Conservation (phyloP, 2,329 filamentous ascomycete species). For the Zasmidium angulare region DNA sequence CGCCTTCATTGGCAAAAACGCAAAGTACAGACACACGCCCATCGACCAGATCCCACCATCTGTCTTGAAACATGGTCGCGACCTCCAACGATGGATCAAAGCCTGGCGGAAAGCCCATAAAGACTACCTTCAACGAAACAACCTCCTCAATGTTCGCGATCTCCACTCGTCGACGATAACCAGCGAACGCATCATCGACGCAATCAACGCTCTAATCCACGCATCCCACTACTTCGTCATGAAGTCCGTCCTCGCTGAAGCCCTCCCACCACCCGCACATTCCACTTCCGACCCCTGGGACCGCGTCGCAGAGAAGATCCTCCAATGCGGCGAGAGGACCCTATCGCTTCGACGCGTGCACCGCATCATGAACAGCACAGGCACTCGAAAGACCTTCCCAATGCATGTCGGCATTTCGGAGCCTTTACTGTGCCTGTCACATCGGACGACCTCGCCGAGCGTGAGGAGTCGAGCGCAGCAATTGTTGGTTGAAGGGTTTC, state of each 20-base stretch:
- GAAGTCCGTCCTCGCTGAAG: not conserved
- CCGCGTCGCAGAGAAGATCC: not conserved
- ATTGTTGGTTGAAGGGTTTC: not conserved
- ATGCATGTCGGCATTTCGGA: not conserved
- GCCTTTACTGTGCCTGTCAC: not conserved
- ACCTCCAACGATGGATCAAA: not conserved
- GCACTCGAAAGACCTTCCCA: not conserved
- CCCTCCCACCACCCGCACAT: not conserved
- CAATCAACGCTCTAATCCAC: not conserved
- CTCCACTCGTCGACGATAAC: not conserved
- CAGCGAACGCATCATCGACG: not conserved
- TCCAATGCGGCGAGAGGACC: not conserved
- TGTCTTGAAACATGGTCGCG: not conserved
- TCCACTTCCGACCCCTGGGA: too few species aligned
- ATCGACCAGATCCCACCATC: not conserved
- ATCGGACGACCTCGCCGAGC: not conserved
- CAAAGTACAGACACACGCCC: not conserved
- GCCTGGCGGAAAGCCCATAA: not conserved
- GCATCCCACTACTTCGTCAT: not conserved
- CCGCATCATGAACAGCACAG: not conserved
- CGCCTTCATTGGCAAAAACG: not conserved
- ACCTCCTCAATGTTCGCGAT: not conserved
- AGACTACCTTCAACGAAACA: not conserved
- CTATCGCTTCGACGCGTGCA: not conserved
- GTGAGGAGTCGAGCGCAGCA: not conserved